phyloP scores from a whole-genome alignment of 2,329 filamentous ascomycete genomes.

The Penicillium palitans region DNA sequence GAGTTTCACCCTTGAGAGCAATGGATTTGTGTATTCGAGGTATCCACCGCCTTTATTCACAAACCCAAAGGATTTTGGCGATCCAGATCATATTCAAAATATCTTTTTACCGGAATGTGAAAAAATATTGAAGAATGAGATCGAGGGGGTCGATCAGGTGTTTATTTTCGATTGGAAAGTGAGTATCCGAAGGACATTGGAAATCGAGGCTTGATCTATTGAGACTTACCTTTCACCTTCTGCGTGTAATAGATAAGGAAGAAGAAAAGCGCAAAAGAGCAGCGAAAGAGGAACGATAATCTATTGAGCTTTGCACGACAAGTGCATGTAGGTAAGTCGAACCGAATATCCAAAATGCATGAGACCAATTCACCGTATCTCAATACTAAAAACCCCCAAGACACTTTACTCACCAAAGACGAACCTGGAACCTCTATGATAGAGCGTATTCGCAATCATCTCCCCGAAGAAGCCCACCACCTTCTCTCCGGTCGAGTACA shows the following conservation, averaged over 20 bases:
- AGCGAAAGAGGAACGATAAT: conserved; percentile 5
- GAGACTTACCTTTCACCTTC: background rate
- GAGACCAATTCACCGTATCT: background rate
- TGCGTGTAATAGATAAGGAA: conserved; percentile 8
- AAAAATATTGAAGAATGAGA: conserved; percentile 9
- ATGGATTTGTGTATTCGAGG: background rate
- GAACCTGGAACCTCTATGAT: conserved; percentile 7
- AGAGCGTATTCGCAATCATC: conserved; percentile 14
- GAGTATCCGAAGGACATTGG: background rate
- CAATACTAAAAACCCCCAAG: background rate
- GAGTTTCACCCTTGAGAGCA: background rate
- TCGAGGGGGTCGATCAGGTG: conserved; percentile 2
- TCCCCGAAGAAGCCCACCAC: conserved; percentile 6
- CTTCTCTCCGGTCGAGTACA: conserved; percentile 11
- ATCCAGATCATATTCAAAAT: conserved; percentile 6
- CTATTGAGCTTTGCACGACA: conserved; percentile 8
- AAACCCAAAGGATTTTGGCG: conserved; percentile 1
- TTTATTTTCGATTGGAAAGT: conserved; percentile 15
- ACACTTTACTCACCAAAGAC: conserved; percentile 11
- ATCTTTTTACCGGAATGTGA: conserved; percentile 15
- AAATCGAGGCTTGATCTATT: background rate
- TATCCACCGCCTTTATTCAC: background rate
- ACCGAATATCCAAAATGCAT: background rate
- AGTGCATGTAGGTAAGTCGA: conserved; percentile 10
- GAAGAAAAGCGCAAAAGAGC: conserved; percentile 13